Percentiles rank a stretch among this genome's conserved stretches.
These are phyloP conservation scores for Boletales sp. DNA, from an alignment of 768 basidiomycete species.

Conservation along the genomic window DNA sequence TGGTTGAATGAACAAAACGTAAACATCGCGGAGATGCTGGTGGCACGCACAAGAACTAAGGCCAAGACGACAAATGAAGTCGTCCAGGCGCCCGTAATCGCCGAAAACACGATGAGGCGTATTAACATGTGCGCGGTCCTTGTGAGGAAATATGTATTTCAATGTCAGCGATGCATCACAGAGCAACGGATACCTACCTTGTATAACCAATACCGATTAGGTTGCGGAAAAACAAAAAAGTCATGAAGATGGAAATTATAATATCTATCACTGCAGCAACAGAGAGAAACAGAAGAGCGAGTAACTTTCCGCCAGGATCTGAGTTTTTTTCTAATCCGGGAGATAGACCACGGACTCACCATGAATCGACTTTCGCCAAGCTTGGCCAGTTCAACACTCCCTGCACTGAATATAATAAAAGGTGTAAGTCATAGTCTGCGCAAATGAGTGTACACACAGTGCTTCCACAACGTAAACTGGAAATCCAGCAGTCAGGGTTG, in stretches of 20 bases:
- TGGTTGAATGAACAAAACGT: background rate
- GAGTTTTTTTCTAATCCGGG: background rate
- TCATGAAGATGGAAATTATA: background rate
- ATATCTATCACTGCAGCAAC: background rate
- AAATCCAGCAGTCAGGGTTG: background rate
- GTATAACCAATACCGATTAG: background rate
- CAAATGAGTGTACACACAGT: background rate
- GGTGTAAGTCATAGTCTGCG: background rate
- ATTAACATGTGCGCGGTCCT: constrained; percentile 9
- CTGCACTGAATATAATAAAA: too few relatives aligned
- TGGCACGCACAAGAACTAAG: constrained; percentile 41
- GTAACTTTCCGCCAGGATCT: background rate
- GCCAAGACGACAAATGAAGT: constrained; percentile 47
- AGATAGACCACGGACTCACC: background rate
- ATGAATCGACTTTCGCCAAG: background rate
- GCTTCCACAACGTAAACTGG: background rate
- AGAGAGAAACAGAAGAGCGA: background rate
- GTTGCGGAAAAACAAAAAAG: background rate
- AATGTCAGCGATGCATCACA: background rate
- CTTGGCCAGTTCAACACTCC: background rate
- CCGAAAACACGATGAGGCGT: constrained; percentile 6
- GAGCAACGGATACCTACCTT: background rate
- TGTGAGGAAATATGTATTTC: background rate
- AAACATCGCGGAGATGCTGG: too few relatives aligned
- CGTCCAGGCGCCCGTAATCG: constrained; percentile 39